These are phyloP conservation scores for Geotrichum cucujoidarum DNA, from an alignment of 1,139 yeast genomes.

Conservation along the genomic window DNA sequence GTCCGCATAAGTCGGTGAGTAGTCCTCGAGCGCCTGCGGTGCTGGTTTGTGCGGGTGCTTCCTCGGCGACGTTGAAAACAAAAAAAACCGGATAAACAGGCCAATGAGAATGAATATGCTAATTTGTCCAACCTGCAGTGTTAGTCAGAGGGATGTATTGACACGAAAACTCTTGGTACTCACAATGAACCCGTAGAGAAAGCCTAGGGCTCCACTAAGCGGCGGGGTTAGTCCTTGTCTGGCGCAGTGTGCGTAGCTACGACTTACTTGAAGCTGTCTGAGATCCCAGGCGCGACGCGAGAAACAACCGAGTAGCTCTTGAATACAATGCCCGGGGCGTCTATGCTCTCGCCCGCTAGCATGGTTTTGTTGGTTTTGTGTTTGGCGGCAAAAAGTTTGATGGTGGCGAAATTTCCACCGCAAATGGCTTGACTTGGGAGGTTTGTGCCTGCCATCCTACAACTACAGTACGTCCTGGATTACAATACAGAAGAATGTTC, in stretches of 20 bases:
- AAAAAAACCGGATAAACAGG: conserved; percentile 77
- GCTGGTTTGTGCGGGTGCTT: conserved; percentile 13
- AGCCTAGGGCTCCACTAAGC: conserved; percentile 16
- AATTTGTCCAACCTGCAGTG: conserved; percentile 55
- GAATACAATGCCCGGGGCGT: conserved; percentile 4
- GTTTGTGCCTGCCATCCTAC: not conserved
- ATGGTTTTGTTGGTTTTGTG: too few relatives aligned
- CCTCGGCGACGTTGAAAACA: conserved; percentile 69
- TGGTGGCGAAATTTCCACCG: too few relatives aligned
- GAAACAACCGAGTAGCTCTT: conserved; percentile 12
- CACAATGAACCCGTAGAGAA: conserved; percentile 20
- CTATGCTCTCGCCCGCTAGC: too few relatives aligned
- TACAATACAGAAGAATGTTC: too few relatives aligned
- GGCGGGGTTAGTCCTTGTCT: not conserved
- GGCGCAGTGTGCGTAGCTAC: not conserved
- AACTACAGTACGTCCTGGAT: not conserved
- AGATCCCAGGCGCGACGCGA: not conserved
- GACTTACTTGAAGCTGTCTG: conserved; percentile 10
- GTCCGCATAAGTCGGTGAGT: not conserved
- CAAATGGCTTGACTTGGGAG: too few relatives aligned
- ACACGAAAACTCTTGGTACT: not conserved
- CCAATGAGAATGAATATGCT: conserved; percentile 70
- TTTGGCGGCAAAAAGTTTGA: too few relatives aligned
- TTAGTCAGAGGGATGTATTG: not conserved
- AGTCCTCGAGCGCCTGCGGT: too few relatives aligned